Base-by-base conservation (phyloP, 202 grass and related monocot species). In the Panicum virgatum region DNA sequence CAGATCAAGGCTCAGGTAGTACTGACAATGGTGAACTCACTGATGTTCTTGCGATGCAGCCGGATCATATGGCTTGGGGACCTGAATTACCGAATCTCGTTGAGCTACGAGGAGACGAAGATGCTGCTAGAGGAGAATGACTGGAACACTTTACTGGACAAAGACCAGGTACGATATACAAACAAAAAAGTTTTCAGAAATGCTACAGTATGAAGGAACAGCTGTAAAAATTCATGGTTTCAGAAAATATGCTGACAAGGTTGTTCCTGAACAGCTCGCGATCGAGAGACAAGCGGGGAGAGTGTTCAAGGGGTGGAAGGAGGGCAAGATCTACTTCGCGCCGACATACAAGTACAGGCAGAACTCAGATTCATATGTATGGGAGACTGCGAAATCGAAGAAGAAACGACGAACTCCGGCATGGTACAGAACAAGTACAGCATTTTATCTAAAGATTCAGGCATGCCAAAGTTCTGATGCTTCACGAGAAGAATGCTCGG, bases 291-390 rank as follows among this genome's bases (percentile, higher is more conserved):
- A 94, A 61, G 94, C 94, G 38, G 94, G 89, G 5, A 86, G 94
- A 64, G 94, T 97, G 72, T 97, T 97, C 82, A 92, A 88, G 60
- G 94, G 89, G 12, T 97, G 94, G 94, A 90, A 92, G 76, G 94
- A 97, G 75, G 94, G 94, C 66, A 94, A 86, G 85, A 97, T 97
- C 66, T 90, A 79, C 77, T 97, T 97, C 60, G 91, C 89, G 4
- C 94, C 94, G 1, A 94, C 91, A 7, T 97, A 97, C 77, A 97
- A 97, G 54, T 97, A 94, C 89, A 90, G 66, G 5, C 89, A 85
- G 3, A 92, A 94, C 82, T 90, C 94, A 9, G 94, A 97, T 80
- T 29, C 85, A 0, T 97, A 97, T 7, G 87, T 88, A 1, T 92
- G 91, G 51, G 94, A 97, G 62, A 94, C 76, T 0, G 65, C 91